Percentiles rank a stretch among this genome's conserved stretches.
phyloP scores from a whole-genome alignment of 345 rosid species.

The Diplotaxis tenuifolia region DNA sequence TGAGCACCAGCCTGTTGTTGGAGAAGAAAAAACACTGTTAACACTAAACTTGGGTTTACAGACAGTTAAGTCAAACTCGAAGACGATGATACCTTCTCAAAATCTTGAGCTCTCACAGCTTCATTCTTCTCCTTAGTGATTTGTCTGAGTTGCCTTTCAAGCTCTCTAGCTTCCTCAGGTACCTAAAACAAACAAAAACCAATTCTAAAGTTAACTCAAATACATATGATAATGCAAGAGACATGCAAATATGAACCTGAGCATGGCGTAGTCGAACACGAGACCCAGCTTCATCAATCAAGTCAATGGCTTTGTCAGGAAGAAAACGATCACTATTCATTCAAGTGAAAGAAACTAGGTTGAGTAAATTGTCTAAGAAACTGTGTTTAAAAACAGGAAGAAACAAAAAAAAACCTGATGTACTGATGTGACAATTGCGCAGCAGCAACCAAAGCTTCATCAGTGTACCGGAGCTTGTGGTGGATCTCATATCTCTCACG shows the following conservation, averaged over 20 bases:
- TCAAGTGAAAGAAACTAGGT: conserved; percentile 1
- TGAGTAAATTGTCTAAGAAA: neutral
- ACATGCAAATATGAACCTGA: conserved; percentile 49
- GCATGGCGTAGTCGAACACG: conserved; percentile 96
- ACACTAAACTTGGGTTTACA: neutral
- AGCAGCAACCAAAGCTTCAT: conserved; percentile 83
- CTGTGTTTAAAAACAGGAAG: neutral
- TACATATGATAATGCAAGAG: neutral
- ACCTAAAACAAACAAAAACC: conserved; percentile 46
- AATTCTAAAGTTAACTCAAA: conserved; percentile 17
- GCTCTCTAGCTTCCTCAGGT: conserved; percentile 98
- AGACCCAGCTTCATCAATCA: conserved; percentile 99
- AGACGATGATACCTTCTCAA: conserved; percentile 66
- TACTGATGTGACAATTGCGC: conserved; percentile 94
- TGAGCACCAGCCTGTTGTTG: conserved; percentile 81
- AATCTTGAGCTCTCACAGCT: conserved; percentile 93
- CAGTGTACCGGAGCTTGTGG: conserved; percentile 98
- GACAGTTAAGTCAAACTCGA: neutral
- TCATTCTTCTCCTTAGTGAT: conserved; percentile 94
- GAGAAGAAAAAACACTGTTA: conserved; percentile 8
- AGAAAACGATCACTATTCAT: conserved; percentile 84
- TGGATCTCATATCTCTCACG: conserved; percentile 98
- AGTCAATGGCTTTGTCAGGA: conserved; percentile 97
- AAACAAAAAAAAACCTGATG: conserved; percentile 58
- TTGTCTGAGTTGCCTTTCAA: conserved; percentile 91